Base-by-base conservation (phyloP, 2,329 filamentous ascomycete genomes). In the Paraconiothyrium brasiliense region DNA sequence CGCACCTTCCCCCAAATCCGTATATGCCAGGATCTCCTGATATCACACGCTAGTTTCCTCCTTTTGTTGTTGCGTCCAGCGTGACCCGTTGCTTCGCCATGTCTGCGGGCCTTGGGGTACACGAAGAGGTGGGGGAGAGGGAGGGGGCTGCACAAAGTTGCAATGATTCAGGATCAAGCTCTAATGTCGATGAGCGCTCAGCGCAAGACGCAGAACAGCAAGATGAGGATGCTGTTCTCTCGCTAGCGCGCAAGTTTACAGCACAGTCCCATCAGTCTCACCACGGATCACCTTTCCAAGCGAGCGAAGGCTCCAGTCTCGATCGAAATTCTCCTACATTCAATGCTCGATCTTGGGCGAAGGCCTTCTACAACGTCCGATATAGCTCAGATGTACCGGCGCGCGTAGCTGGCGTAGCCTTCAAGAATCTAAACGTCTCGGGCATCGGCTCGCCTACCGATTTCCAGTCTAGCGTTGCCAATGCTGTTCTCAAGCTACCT, bases 381-480 rank as follows among this genome's bases (percentile, higher is more conserved):
- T 78, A 79, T 22, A 73, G 70, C 47, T 77, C 80, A 30, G 84
- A 89, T 57, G 84, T 85, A 0, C 78, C 88, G 49, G 76, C 80
- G 59, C 84, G 80, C 63, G 80, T 81, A 4, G 85, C 88, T 0
- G 89, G 90, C 7, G 82, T 92, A 4, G 84, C 85, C 1, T 92
- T 88, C 77, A 85, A 85, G 62, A 82, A 89, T 54, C 83, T 92
- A 48, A 85, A 85, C 58, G 89, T 92, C 0, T 88, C 83, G 14
- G 90, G 90, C 0, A 87, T 86, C 0, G 90, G 89, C 0, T 84
- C 85, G 1, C 87, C 89, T 0, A 77, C 92, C 20, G 88, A 92
- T 63, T 82, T 91, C 1, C 90, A 93, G 70, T 82, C 87, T 56
- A 92, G 86, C 3, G 87, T 93, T 1, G 85, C 82, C 1, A 88